Evolutionary conservation across 2,329 filamentous ascomycete species (phyloP), one percentile per base, ranked within the genome.

Genomic region (Exophiala viscosa): DNA sequence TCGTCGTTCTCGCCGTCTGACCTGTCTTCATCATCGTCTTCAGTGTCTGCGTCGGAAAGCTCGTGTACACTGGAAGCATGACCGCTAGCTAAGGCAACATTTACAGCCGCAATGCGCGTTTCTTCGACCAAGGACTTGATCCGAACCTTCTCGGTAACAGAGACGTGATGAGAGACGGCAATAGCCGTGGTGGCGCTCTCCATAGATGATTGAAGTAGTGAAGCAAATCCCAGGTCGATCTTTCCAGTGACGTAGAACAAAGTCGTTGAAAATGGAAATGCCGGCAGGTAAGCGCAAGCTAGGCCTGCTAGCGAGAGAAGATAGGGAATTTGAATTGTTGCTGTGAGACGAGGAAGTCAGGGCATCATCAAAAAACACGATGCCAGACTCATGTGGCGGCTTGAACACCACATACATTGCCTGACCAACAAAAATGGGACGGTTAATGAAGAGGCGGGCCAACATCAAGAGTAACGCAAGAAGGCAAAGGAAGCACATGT

Each of bases 141-240:
- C 36, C 92, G 81, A 6, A 97, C 90, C 77, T 93, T 95, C 67
- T 96, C 90, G 14, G 84, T 90, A 75, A 88, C 85, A 1, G 88
- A 86, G 7, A 72, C 72, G 1, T 67, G 73, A 0, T 74, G 63
- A 35, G 85, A 81, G 0, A 80, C 79, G 0, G 85, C n/a, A n/a
- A n/a, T 85, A 11, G 84, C 80, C 3, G 84, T 70, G 63, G 95
- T 84, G 52, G 79, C 72, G 3, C 87, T 87, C 31, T 52, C 33
- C 20, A 49, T 34, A 5, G 53, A n/a, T 13, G 55, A 31, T 18
- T 76, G 73, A 1, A 96, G 66, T 8, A 96, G 73, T 52, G 86
- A 88, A 1, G 87, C 82, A 65, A 96, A 95, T 35, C 88, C 88
- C 62, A 86, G 81, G 64, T 96, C 92, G 15, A 96, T 74, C 69